These are phyloP conservation scores for Hypoxylon sp. DNA, from an alignment of 2,329 filamentous ascomycete species.

Conservation along the genomic window DNA sequence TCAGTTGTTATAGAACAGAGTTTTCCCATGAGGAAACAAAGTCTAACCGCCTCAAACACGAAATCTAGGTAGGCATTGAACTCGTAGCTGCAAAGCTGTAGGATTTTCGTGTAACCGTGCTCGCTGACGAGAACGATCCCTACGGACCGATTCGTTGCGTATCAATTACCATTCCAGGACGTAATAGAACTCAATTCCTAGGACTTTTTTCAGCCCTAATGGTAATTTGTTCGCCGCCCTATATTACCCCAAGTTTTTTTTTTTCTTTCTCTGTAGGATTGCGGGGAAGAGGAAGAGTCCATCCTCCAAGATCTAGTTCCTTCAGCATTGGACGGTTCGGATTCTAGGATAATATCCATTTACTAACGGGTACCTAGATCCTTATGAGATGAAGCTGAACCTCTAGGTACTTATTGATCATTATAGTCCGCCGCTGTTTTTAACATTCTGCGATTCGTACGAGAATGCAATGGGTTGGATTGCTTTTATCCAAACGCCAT, in stretches of 20 bases:
- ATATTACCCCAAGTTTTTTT: constrained; percentile 7
- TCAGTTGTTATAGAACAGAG: not conserved
- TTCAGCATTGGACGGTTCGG: too few relatives aligned
- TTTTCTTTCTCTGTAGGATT: constrained; percentile 11
- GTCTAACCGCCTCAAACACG: not conserved
- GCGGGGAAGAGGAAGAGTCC: constrained; percentile 29
- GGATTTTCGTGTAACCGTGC: not conserved
- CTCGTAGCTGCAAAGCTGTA: too few relatives aligned
- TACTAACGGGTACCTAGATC: too few relatives aligned
- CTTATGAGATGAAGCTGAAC: too few relatives aligned
- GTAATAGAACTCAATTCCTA: constrained; percentile 1
- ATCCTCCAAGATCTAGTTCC: too few relatives aligned
- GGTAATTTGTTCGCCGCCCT: constrained; percentile 8
- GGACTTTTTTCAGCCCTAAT: constrained; percentile 16
- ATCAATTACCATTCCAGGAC: constrained; percentile 13
- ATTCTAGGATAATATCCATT: too few relatives aligned
- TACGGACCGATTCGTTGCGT: constrained; percentile 25
- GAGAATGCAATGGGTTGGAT: too few relatives aligned
- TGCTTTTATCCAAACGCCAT: too few relatives aligned
- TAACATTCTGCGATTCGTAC: too few relatives aligned
- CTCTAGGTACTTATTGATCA: too few relatives aligned
- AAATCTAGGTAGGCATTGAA: not conserved
- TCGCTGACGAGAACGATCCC: constrained; percentile 8
- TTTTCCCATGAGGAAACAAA: constrained; percentile 1
- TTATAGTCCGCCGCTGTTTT: too few relatives aligned